A percentile compares a stretch with the other conserved stretches of the same genome.
These are phyloP conservation scores for Turnera subulata DNA, from an alignment of 345 rosid genomes.

Conservation along the genomic window DNA sequence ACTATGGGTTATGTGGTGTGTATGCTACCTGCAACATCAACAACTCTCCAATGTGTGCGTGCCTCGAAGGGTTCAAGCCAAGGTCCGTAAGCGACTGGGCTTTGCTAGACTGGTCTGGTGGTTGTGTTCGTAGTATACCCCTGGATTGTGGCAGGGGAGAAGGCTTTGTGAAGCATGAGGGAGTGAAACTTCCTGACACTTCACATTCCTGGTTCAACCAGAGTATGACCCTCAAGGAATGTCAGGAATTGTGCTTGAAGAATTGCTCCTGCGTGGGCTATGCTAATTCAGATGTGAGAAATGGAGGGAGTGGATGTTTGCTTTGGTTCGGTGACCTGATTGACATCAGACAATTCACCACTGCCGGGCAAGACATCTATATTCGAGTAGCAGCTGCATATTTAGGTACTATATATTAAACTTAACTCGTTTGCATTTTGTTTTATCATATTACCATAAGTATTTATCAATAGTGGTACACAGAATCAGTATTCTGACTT, in stretches of 20 bases:
- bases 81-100: constrained; percentile 11
- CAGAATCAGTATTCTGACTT: not conserved
- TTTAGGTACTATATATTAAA: not conserved
- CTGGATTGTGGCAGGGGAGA: constrained; percentile 7
- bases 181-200: not conserved
- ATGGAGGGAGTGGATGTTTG: constrained; percentile 11
- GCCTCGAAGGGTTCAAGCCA: constrained; percentile 21
- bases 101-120: constrained; percentile 3
- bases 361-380: constrained; percentile 3
- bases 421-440: no score
- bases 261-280: constrained; percentile 7
- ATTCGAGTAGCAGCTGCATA: not conserved
- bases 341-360: not conserved
- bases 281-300: not conserved
- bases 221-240: not conserved
- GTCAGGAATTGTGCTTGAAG: not conserved
- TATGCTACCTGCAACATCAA: constrained; percentile 9
- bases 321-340: constrained; percentile 10
- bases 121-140: constrained; percentile 10
- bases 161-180: not conserved
- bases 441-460: no score
- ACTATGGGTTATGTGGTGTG: constrained; percentile 17
- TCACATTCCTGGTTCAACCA: not conserved
- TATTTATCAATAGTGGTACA: no score
- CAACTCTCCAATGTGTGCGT: constrained; percentile 10